Base-by-base conservation (phyloP, 768 basidiomycete genomes). In the Tricholoma furcatifolium region DNA sequence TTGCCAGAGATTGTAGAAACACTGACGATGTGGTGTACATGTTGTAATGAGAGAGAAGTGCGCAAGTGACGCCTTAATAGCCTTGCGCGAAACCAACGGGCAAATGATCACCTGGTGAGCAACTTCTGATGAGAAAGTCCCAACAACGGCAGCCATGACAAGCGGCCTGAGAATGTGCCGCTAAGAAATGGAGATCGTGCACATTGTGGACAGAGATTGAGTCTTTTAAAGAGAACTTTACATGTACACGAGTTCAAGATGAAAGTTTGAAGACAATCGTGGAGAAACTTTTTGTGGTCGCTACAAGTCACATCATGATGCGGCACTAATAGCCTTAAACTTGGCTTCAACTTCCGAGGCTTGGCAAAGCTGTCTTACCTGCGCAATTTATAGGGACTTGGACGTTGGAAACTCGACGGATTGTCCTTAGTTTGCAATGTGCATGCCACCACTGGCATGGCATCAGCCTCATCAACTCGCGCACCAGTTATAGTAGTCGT, bases 11-110 rank as follows among this genome's bases (percentile, higher is more conserved):
- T 38, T 78, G 70, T 10, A 89, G 70, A 60, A 89, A 82, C 20
- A 86, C 66, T 20, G 84, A 82, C 17, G 84, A 84, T 3, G 82
- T 74, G 0, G 85, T 87, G 51, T 77, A 77, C 69, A 80, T 79
- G 51, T 47, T 4, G 43, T 9, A 36, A 47, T 39, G 44, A n/a
- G 31, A 45, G 43, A 17, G 31, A 18, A 9, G 41, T 18, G 42
- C 23, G 32, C 21, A 23, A 50, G 41, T 9, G 32, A 3, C 30
- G 38, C 30, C 27, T 43, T 32, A 11, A 14, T 11, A n/a, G n/a
- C 18, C 6, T 44, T 17, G 8, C 38, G 40, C n/a, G 17, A n/a
- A 42, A 18, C 38, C 47, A 17, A 48, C 27, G 27, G 27, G 27
- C 32, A 40, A 8, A 36, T 35, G 52, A 17, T 48, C 52, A 53